Conservation (phyloP, 2,329 filamentous ascomycete genomes). For the Cladophialophora immunda region DNA sequence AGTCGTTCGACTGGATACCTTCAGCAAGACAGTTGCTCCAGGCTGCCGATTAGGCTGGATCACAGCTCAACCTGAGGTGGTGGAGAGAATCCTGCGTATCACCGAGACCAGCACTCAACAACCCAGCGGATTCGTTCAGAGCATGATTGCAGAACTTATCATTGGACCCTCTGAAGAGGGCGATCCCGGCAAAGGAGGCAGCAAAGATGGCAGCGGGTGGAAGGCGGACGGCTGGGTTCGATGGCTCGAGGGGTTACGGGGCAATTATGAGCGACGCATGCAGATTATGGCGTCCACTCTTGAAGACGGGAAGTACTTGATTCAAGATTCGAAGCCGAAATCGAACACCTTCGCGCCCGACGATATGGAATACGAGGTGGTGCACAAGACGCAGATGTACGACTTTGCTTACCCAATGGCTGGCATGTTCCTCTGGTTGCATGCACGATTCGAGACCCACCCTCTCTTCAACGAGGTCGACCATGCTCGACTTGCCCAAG, state of each 20-base stretch:
- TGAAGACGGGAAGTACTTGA: conserved; percentile 70
- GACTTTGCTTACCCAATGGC: conserved; percentile 82
- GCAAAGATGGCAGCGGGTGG: conserved; percentile 71
- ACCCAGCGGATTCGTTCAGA: conserved; percentile 88
- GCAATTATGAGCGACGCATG: conserved; percentile 87
- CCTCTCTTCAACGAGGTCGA: conserved; percentile 68
- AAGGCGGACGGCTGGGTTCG: conserved; percentile 85
- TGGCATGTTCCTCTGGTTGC: conserved; percentile 92
- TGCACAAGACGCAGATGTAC: conserved; percentile 77
- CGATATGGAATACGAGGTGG: conserved; percentile 73
- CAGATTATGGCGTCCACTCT: conserved; percentile 77
- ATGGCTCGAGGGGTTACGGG: conserved; percentile 86
- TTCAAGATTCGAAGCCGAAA: conserved; percentile 29
- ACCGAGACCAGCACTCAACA: conserved; percentile 82
- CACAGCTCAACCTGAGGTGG: conserved; percentile 79
- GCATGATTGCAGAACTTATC: conserved; percentile 78
- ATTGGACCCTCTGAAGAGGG: conserved; percentile 68
- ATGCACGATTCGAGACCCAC: conserved; percentile 68
- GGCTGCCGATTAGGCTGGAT: conserved; percentile 92
- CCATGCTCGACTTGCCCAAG: conserved; percentile 66
- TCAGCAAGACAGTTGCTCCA: conserved; percentile 91
- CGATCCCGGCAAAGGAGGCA: conserved; percentile 59
- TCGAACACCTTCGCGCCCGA: conserved; percentile 40
- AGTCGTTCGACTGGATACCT: conserved; percentile 89
- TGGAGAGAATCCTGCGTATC: conserved; percentile 77